A percentile compares a stretch with the other conserved stretches of the same genome.
These are phyloP conservation scores for Globisporangium apiculatum DNA, from an alignment of 352 stramenopile species.

Conservation along the genomic window DNA sequence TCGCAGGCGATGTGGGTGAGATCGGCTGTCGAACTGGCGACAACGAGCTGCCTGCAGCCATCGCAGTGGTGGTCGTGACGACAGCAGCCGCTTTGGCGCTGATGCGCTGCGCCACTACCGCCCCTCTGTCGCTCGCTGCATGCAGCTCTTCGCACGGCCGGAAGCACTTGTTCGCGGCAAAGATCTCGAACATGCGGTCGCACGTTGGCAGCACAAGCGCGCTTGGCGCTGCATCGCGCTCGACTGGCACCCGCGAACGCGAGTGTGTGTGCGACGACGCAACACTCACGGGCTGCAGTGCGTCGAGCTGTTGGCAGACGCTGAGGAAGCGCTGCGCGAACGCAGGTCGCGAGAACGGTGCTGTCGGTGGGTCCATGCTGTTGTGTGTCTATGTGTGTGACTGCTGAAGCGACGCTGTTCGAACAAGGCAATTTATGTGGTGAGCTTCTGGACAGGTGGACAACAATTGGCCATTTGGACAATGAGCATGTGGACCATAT, in stretches of 20 bases:
- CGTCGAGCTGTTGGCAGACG: conserved; percentile 26
- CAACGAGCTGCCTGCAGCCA: background rate
- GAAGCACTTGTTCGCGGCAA: conserved; percentile 11
- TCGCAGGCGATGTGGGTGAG: background rate
- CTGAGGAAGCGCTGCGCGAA: conserved; percentile 18
- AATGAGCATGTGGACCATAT: no score
- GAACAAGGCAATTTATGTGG: no score
- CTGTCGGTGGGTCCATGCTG: background rate
- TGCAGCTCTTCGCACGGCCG: conserved; percentile 7
- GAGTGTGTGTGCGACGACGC: background rate
- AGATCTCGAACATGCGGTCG: conserved; percentile 10
- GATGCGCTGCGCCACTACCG: background rate
- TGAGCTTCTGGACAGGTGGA: no score
- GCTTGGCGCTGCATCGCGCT: background rate
- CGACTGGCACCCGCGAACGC: no score
- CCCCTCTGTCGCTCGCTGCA: background rate
- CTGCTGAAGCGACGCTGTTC: no score
- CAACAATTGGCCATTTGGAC: no score
- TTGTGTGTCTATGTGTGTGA: no score
- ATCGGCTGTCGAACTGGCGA: conserved; percentile 9
- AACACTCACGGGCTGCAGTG: conserved; percentile 14
- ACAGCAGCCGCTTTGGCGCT: conserved; percentile 1
- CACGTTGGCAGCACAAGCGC: conserved; percentile 5
- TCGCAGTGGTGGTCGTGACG: background rate
- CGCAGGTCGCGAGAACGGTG: background rate